Evolutionary conservation across 2,329 filamentous ascomycete genomes (phyloP).

Genomic region (Diplodia mutila): DNA sequence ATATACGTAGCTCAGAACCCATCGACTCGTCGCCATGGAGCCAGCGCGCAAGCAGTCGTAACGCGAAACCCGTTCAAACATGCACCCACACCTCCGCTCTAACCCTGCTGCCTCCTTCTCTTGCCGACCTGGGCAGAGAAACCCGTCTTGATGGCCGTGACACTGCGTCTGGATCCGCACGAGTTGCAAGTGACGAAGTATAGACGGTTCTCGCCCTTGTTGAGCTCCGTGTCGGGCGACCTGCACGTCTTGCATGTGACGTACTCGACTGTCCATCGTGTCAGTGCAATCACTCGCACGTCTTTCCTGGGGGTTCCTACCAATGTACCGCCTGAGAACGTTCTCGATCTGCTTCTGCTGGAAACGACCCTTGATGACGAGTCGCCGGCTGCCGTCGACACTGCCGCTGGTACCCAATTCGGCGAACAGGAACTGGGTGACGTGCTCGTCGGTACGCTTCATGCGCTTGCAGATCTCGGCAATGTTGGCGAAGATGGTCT

Average conservation of each 20-base stretch:
- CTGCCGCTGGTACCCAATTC: constrained; percentile 97
- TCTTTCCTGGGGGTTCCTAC: constrained; percentile 56
- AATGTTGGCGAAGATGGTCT: constrained; percentile 99
- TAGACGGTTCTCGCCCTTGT: constrained; percentile 98
- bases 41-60: constrained; percentile 5
- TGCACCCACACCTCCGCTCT: constrained; percentile 39
- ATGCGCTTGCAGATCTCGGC: constrained; percentile 98
- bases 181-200: constrained; percentile 98
- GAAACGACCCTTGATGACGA: constrained; percentile 99
- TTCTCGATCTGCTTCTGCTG: constrained; percentile 99
- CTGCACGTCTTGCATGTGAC: constrained; percentile 99
- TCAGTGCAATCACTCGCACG: constrained; percentile 31
- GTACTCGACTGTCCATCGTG: constrained; percentile 71
- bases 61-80: not conserved
- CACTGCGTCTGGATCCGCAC: constrained; percentile 70
- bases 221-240: constrained; percentile 91
- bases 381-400: constrained; percentile 85
- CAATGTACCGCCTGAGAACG: constrained; percentile 92
- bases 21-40: constrained; percentile 13
- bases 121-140: constrained; percentile 99
- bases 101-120: constrained; percentile 91
- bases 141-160: constrained; percentile 99
- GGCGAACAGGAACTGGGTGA: constrained; percentile 95
- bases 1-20: constrained; percentile 3
- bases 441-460: constrained; percentile 98